Evolutionary conservation across 495 filamentous ascomycete species (phyloP), one percentile per base, ranked within the genome.

Genomic region (Trichocladium antarcticum): DNA sequence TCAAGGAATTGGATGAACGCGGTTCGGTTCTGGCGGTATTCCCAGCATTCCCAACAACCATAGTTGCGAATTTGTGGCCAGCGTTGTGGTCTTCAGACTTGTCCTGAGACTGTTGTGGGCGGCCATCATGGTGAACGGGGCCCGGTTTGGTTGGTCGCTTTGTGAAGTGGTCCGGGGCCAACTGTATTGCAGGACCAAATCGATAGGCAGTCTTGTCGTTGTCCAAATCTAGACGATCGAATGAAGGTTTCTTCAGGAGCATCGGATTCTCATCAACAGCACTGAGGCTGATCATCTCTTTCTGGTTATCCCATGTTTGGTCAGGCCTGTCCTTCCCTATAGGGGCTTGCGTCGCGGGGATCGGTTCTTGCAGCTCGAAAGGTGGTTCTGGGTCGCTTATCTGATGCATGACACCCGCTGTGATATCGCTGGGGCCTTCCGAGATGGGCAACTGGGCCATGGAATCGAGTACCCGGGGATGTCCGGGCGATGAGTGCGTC

Each of bases 161-260:
- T 5, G 50, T 53, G 37, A 53, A 53, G 14, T 42, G 37, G 14
- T 21, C 50, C 12, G 50, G 50, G 21, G 37, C 39, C 1, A 53
- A 21, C 22, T 42, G 37, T 5, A 48, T 21, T 1, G 50, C 15
- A 37, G 50, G 50, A 36, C 50, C 50, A 6, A 24, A 53, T 15
- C 37, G 15, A 38, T 37, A 53, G 10, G 39, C 44, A n/a, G n/a
- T n/a, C 34, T 42, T 29, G 0, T 41, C 37, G 19, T 42, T 22
- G 0, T 41, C 50, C 9, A 49, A n/a, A 17, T 48, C 45, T 14
- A 16, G 16, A 3, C 15, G 17, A 16, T 37, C 36, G 16, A 34
- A 37, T 0, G 21, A 36, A 10, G 50, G 50, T 21, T 36, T 48
- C 7, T 48, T 45, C 5, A 53, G 19, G 16, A 53, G 37, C 50